Evolutionary conservation across 495 filamentous ascomycete genomes (phyloP).

Genomic region (Oidiodendron maius): DNA sequence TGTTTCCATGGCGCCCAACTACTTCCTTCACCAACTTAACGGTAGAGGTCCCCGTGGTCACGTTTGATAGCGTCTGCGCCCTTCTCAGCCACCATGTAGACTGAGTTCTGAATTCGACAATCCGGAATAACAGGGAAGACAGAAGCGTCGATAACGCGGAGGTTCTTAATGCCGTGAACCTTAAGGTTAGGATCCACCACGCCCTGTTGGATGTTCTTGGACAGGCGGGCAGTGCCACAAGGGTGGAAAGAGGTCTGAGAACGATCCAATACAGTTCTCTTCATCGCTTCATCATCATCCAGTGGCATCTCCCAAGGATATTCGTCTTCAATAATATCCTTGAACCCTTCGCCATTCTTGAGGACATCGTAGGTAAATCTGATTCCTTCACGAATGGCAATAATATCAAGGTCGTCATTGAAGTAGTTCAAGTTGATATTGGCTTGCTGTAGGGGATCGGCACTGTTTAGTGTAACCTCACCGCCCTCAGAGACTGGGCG

Average conservation of each 20-base stretch:
- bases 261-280: constrained; percentile 48
- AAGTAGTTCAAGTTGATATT: constrained; percentile 59
- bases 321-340: constrained; percentile 46
- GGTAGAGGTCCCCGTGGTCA: constrained; percentile 30
- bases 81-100: constrained; percentile 55
- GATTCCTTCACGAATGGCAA: constrained; percentile 51
- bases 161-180: constrained; percentile 45
- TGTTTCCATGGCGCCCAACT: no score
- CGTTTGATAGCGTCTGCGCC: constrained; percentile 41
- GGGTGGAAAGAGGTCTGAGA: constrained; percentile 54
- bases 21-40: no score
- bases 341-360: constrained; percentile 47
- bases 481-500: constrained; percentile 44
- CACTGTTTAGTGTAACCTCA: constrained; percentile 45
- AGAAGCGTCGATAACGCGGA: constrained; percentile 46
- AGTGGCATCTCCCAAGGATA: constrained; percentile 57
- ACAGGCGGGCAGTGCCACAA: constrained; percentile 48
- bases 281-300: constrained; percentile 49
- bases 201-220: constrained; percentile 44
- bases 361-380: constrained; percentile 50
- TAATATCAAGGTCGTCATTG: constrained; percentile 45
- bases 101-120: constrained; percentile 40
- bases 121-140: constrained; percentile 42
- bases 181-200: constrained; percentile 49
- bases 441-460: constrained; percentile 43